phyloP scores from a whole-genome alignment of 768 basidiomycete genomes.

The Suillus ampliporus region DNA sequence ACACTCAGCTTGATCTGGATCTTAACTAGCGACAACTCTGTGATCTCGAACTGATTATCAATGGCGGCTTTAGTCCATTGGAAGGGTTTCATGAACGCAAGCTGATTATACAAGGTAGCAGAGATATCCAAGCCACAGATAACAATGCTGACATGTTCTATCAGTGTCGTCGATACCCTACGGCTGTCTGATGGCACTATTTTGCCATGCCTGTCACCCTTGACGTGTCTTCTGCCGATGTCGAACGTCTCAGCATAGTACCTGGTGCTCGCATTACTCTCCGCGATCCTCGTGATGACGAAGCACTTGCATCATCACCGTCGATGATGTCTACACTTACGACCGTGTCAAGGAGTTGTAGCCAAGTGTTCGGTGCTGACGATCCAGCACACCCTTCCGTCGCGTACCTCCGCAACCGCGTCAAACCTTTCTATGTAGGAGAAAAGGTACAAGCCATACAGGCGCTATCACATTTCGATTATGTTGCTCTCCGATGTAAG shows the following conservation, averaged over 20 bases:
- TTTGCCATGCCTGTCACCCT: constrained; percentile 94
- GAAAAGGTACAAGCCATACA: constrained; percentile 94
- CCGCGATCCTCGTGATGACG: constrained; percentile 92
- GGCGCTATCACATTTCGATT: constrained; percentile 91
- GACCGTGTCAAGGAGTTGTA: constrained; percentile 88
- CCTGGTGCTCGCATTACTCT: constrained; percentile 79
- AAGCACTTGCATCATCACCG: constrained; percentile 92
- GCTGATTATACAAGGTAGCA: constrained; percentile 82
- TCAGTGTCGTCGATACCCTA: constrained; percentile 87
- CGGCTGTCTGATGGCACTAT: constrained; percentile 85
- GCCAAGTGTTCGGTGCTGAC: constrained; percentile 91
- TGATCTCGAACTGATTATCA: constrained; percentile 93
- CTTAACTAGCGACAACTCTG: constrained; percentile 85
- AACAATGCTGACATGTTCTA: neutral
- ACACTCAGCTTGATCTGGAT: constrained; percentile 14
- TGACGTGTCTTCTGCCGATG: constrained; percentile 83
- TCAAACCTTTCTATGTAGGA: constrained; percentile 90
- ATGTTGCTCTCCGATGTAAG: constrained; percentile 92
- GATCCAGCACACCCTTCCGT: constrained; percentile 96
- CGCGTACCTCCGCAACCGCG: constrained; percentile 82
- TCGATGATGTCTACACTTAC: constrained; percentile 88
- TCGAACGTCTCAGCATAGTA: constrained; percentile 67
- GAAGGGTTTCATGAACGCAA: constrained; percentile 97
- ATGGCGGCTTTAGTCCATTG: constrained; percentile 97
- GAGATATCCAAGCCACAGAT: neutral